Conservation (phyloP, 495 filamentous ascomycete species). For the Zalerion maritima region DNA sequence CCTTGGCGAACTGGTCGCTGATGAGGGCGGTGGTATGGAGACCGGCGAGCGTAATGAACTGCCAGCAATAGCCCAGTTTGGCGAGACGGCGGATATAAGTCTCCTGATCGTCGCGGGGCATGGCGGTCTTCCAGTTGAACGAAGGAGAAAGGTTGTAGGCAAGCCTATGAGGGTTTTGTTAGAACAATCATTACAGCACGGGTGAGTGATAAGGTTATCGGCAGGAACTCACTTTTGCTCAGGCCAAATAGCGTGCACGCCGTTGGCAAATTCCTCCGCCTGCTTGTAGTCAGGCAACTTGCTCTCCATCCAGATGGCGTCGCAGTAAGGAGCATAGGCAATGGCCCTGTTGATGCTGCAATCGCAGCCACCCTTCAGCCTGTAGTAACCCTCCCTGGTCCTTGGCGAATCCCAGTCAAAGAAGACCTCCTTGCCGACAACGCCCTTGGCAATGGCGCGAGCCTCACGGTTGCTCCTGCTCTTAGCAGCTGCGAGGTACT, state of each 20-base stretch:
- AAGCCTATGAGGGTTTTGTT: conserved; percentile 36
- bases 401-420: conserved; percentile 90
- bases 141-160: conserved; percentile 96
- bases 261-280: conserved; percentile 86
- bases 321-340: conserved; percentile 86
- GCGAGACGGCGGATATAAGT: conserved; percentile 90
- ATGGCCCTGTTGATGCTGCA: conserved; percentile 85
- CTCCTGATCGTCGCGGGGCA: conserved; percentile 84
- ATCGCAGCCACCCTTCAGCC: conserved; percentile 78
- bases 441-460: conserved; percentile 63
- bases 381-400: conserved; percentile 89
- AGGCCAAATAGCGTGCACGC: conserved; percentile 88
- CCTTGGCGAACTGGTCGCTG: conserved; percentile 71
- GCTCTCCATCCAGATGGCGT: conserved; percentile 98
- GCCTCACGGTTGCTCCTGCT: conserved; percentile 78
- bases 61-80: conserved; percentile 90
- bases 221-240: conserved; percentile 67
- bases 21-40: conserved; percentile 91
- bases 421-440: conserved; percentile 70
- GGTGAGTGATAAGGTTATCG: neutral
- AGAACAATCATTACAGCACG: conserved; percentile 1
- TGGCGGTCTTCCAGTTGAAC: conserved; percentile 99
- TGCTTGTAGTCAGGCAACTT: conserved; percentile 87
- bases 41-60: conserved; percentile 98
- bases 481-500: conserved; percentile 51